These are phyloP conservation scores for Scenedesmus sp. DNA, from an alignment of 163 green algal genomes.

Conservation along the genomic window DNA sequence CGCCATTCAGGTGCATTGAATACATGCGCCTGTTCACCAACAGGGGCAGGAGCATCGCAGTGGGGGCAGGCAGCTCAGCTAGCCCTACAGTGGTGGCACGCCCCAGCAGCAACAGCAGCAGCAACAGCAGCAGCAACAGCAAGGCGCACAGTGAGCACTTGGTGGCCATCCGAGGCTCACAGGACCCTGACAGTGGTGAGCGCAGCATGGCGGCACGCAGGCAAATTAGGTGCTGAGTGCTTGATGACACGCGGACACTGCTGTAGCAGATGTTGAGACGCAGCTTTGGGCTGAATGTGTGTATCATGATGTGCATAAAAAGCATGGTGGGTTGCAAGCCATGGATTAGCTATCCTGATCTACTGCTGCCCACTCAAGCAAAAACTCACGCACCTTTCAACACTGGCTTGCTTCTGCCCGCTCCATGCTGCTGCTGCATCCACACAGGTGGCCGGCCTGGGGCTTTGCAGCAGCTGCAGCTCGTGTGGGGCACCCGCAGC, in stretches of 20 bases:
- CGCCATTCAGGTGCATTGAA: background rate
- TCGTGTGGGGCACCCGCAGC: constrained; percentile 3
- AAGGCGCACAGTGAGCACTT: background rate
- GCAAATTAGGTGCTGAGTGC: background rate
- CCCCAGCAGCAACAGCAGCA: background rate
- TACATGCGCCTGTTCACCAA: constrained; percentile 5
- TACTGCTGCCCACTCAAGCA: too few species aligned
- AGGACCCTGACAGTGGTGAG: constrained; percentile 9
- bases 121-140: background rate
- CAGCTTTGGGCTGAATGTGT: too few species aligned
- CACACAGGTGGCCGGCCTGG: background rate
- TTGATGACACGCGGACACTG: background rate
- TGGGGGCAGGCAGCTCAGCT: background rate
- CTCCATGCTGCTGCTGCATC: background rate
- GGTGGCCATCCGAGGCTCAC: background rate
- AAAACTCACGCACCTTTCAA: too few species aligned
- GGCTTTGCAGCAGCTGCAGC: constrained; percentile 18
- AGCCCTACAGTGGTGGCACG: background rate
- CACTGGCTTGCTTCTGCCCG: background rate
- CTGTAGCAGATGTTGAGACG: too few species aligned
- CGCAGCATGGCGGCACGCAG: background rate
- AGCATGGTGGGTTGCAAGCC: too few species aligned
- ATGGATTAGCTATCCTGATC: too few species aligned
- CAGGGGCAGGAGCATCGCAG: background rate
- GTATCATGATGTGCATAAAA: too few species aligned